Evolutionary conservation across 2,329 filamentous ascomycete species (phyloP), one percentile per base, ranked within the genome.

Genomic region (Penicillium sp.): DNA sequence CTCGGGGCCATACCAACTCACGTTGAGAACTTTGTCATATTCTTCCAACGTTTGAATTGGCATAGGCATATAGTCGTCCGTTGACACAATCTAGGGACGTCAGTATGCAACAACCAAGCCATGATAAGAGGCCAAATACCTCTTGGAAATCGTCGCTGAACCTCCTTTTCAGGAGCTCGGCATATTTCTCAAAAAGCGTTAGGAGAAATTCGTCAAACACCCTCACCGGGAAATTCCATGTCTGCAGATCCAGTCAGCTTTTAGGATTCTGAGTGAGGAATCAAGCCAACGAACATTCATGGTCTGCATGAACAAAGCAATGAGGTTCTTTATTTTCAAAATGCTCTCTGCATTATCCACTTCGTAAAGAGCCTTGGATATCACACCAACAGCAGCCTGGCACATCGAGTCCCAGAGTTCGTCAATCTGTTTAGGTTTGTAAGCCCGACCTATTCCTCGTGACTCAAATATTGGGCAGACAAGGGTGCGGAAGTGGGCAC

Each of bases 21-120:
- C 89, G 47, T 89, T 93, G 50, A 96, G 80, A 23, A 98, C 91
- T 58, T 96, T 95, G 57, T 94, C 87, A 60, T 94, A 97, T 59
- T 97, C 90, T 56, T 95, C 90, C 11, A 77, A 69, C 14, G 85
- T 89, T 57, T 89, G 87, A 63, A 97, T 94, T 2, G 88, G 87
- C 93, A 98, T 97, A 2, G 93, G 94, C 91, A 98, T 98, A 67
- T 98, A 98, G 66, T 98, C 93, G 63, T 98, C 93, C 1, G 88
- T 96, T n/a, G 87, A 75, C 16, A 85, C 80, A 53, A 85, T 84
- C 70, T 77, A 26, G 7, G 17, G 38, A 7, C 20, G 29, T 57
- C 15, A 55, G 48, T 23, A 41, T 25, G 2, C 9, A 36, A 17
- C 3, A 15, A 6, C 25, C 5, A 4, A n/a, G 11, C 4, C 11